phyloP scores from a whole-genome alignment of 164 flowering plant species.

The Magnolia kwangsiensis region DNA sequence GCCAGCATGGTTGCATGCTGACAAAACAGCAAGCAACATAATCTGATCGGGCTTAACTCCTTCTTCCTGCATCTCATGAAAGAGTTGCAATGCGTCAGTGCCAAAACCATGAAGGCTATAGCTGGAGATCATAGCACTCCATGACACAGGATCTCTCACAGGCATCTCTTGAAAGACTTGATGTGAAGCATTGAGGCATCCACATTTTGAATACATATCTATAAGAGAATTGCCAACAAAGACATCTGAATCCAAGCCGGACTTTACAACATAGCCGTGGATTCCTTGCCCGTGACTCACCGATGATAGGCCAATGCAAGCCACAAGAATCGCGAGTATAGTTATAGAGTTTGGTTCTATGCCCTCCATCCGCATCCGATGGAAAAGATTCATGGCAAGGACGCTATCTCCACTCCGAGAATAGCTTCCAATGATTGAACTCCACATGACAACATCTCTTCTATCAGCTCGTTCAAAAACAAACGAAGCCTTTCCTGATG shows the following conservation, averaged over 20 bases:
- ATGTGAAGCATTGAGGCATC: constrained; percentile 34
- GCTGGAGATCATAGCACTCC: constrained; percentile 48
- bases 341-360: constrained; percentile 47
- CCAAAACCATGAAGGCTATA: constrained; percentile 49
- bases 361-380: constrained; percentile 42
- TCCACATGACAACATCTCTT: constrained; percentile 57
- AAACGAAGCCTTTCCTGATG: constrained; percentile 17
- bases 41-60: constrained; percentile 37
- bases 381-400: constrained; percentile 36
- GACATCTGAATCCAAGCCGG: constrained; percentile 27
- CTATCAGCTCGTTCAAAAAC: constrained; percentile 32
- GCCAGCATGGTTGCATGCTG: constrained; percentile 63
- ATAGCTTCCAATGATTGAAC: constrained; percentile 40
- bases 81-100: constrained; percentile 43
- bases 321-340: constrained; percentile 37
- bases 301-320: constrained; percentile 31
- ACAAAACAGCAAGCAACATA: constrained; percentile 43
- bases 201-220: constrained; percentile 61
- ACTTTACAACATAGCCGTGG: constrained; percentile 39
- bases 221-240: constrained; percentile 52
- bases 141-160: constrained; percentile 43
- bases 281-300: constrained; percentile 29
- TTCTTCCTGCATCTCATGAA: constrained; percentile 42
- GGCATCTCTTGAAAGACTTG: constrained; percentile 44
- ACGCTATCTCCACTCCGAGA: constrained; percentile 23